Evolutionary conservation across 192 early-diverging fungal species (phyloP), one percentile per base, ranked within the genome.

Genomic region (Gamsiella multidivaricata): DNA sequence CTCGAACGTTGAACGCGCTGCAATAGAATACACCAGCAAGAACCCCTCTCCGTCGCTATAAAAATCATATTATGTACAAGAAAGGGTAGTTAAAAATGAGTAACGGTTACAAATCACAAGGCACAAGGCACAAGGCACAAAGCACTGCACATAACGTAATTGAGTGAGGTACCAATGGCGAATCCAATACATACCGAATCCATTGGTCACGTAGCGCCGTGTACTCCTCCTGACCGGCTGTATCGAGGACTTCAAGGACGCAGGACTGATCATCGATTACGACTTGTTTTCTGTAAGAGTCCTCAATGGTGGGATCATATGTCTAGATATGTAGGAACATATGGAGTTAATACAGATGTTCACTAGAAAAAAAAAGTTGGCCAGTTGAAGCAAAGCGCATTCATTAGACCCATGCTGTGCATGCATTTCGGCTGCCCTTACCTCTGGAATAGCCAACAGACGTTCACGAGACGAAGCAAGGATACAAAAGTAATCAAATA

Each of bases 231-330:
- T 94, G 91, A 42, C 96, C 97, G 42, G 97, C 97, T 20, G 96
- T 98, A 86, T 98, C 97, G 41, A 99, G 87, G 55, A 99, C 94
- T 83, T 99, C 96, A 32, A 99, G 83, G 76, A 98, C 95, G 81
- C 96, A 99, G 65, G 96, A 94, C 70, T 97, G 91, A 32, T 94
- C 95, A 82, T 99, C 97, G 43, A 99, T 94, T 28, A 97, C 96
- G 15, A 98, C 96, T 80, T 98, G 96, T 84, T 96, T 97, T 56
- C 96, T 88, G 84, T 98, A 99, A 26, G 94, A 96, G 83, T 97
- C 97, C 84, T 99, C 97, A 67, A 97, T 99, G 10, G 97, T 99
- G 31, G 97, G 97, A 83, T 98, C 96, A 78, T 98, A 99, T 76
- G 94, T 98, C 86, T 92, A 88, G 86, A 25, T 25, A 31, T 31